These are phyloP conservation scores for Cornus suecica DNA, from an alignment of 148 eudicot genomes.

Conservation along the genomic window DNA sequence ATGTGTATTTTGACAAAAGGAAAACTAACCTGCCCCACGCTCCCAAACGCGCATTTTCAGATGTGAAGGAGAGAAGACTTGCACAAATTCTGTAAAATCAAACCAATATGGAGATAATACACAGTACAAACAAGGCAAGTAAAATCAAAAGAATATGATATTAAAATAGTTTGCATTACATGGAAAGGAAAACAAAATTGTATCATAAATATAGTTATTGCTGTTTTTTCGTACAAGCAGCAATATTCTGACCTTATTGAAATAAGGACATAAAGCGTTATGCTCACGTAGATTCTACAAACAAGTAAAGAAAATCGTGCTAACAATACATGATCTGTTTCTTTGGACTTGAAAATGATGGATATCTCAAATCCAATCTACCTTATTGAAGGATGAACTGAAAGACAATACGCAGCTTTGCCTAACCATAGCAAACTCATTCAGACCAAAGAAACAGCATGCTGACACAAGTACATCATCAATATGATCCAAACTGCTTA, in stretches of 20 bases:
- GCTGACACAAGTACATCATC: neutral
- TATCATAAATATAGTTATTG: no score
- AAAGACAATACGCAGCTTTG: neutral
- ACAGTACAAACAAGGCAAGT: conserved; percentile 1
- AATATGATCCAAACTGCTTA: neutral
- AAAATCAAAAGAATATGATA: no score
- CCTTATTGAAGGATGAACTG: neutral
- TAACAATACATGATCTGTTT: no score
- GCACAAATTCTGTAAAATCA: conserved; percentile 79
- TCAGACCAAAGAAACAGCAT: neutral
- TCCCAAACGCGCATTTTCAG: conserved; percentile 99
- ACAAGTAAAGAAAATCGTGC: neutral
- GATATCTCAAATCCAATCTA: neutral
- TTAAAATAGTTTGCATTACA: no score
- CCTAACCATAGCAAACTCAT: neutral
- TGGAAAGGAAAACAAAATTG: no score
- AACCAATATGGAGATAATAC: neutral
- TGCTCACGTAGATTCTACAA: neutral
- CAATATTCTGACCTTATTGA: neutral
- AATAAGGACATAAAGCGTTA: neutral
- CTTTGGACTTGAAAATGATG: neutral
- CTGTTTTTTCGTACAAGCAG: neutral
- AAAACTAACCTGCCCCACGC: conserved; percentile 83
- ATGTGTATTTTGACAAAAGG: neutral
- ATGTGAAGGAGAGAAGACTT: conserved; percentile 86